These are phyloP conservation scores for Spizellomyces punctatus DNA, from an alignment of 192 early-diverging fungal genomes.

Conservation along the genomic window DNA sequence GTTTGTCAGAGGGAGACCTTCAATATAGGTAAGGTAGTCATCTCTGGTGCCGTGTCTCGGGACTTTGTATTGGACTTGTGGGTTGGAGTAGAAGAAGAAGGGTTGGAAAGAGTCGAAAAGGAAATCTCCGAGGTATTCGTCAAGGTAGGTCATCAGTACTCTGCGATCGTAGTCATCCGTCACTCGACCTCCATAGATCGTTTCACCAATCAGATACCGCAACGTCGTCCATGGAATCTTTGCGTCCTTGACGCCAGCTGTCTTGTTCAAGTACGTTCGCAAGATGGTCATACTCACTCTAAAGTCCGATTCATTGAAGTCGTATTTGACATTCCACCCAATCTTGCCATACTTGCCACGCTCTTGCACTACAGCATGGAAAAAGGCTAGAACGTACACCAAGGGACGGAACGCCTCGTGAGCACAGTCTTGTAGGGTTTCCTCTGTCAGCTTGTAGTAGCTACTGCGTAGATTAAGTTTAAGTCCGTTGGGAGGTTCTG, in stretches of 20 bases:
- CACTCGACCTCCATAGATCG: slow-evolving; percentile 66
- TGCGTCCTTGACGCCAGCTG: slow-evolving; percentile 45
- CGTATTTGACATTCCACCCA: slow-evolving; percentile 67
- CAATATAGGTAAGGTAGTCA: slow-evolving; percentile 61
- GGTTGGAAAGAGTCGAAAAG: slow-evolving; percentile 65
- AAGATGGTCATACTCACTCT: slow-evolving; percentile 58
- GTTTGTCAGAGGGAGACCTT: slow-evolving; percentile 59
- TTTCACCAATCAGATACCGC: slow-evolving; percentile 64
- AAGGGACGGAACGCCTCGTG: slow-evolving; percentile 59
- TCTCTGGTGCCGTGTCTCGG: slow-evolving; percentile 49
- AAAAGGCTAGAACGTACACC: slow-evolving; percentile 62
- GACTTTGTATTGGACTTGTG: slow-evolving; percentile 57
- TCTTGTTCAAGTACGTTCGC: slow-evolving; percentile 62
- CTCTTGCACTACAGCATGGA: slow-evolving; percentile 67
- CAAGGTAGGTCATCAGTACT: slow-evolving; percentile 62
- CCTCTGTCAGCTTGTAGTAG: slow-evolving; percentile 61
- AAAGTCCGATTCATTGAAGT: slow-evolving; percentile 69
- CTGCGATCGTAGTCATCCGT: slow-evolving; percentile 67
- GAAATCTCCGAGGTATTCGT: slow-evolving; percentile 67
- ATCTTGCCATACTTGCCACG: slow-evolving; percentile 67
- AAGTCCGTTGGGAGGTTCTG: slow-evolving; percentile 64
- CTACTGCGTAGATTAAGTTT: slow-evolving; percentile 61
- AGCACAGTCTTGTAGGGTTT: slow-evolving; percentile 54
- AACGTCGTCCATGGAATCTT: slow-evolving; percentile 70
- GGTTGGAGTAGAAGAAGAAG: slow-evolving; percentile 59